Base-by-base conservation (phyloP, 1,139 yeast genomes). In the Oligophagozyma castellii region DNA sequence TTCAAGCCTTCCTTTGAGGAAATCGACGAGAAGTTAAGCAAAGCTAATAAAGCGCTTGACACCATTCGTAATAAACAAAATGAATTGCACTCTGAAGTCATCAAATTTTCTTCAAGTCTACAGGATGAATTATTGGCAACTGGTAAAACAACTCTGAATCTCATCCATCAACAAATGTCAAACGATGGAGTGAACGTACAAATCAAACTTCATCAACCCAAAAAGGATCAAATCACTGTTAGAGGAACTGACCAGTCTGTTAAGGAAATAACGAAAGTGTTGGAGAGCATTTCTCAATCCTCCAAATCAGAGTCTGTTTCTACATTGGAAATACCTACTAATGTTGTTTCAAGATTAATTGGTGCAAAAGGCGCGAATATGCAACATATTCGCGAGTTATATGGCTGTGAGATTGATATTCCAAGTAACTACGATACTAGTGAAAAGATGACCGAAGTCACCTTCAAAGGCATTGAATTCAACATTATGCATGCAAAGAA, bases 341-440 rank as follows among this genome's bases (percentile, higher is more conserved):
- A 65, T 33, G 69, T 72, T 27, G 63, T 86, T 35, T 68, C 92
- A 24, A 74, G 93, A 55, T 65, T 92, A 33, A 83, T 92, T 53
- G 99, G 98, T 42, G 79, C 77, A 53, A 80, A 72, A 37, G 98
- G 98, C 34, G 59, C 80, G 24, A 71, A 74, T 49, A 59, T 89
- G 51, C 68, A 70, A 43, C 60, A 70, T 31, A 56, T 83, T 40
- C 68, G 77, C 42, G 83, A 79, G n/a, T 79, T 80, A 49, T 83
- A 65, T 46, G 86, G 76, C 27, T 84, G 81, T 38, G 69, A 67
- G 43, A 67, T 92, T 39, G 94, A 84, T 45, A 75, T 84, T 30
- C 60, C 58, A 23, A 51, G 32, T 13, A 28, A 29, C 12, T 29
- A 54, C 24, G 54, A 54, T 22, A 40, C 53, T 22, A 48, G 54